phyloP scores from a whole-genome alignment of 2,329 filamentous ascomycete genomes.

The Exophiala xenobiotica region DNA sequence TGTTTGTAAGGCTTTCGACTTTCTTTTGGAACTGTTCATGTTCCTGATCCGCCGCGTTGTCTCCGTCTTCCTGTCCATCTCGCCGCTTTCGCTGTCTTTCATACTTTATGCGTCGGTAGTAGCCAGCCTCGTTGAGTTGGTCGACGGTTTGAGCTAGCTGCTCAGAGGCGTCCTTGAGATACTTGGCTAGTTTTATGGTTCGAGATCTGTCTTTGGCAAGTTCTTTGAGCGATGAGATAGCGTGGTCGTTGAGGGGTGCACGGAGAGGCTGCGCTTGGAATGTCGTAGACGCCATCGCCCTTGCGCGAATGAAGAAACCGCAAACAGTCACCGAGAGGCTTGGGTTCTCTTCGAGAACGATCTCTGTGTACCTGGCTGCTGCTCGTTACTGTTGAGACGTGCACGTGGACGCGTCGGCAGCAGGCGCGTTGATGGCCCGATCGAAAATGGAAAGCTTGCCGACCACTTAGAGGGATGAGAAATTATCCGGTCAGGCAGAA shows the following conservation, averaged over 20 bases:
- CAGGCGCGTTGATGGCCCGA: not conserved
- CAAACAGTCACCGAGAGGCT: too few species aligned
- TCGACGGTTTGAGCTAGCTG: slow-evolving; percentile 16
- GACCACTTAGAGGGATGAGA: not conserved
- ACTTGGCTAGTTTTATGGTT: slow-evolving; percentile 11
- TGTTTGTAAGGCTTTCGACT: slow-evolving; percentile 53
- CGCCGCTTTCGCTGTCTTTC: slow-evolving; percentile 4
- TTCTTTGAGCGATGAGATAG: slow-evolving; percentile 9
- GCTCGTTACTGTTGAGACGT: not conserved
- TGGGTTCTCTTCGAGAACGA: too few species aligned
- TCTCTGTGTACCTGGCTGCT: not conserved
- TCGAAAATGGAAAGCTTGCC: not conserved
- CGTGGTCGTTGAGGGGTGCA: slow-evolving; percentile 19
- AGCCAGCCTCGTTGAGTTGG: slow-evolving; percentile 15
- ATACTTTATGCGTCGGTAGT: slow-evolving; percentile 10
- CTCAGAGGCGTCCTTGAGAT: slow-evolving; percentile 15
- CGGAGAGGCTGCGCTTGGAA: slow-evolving; percentile 20
- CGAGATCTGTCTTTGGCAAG: slow-evolving; percentile 8
- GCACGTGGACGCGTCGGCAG: not conserved
- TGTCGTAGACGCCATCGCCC: slow-evolving; percentile 1
- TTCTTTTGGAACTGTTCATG: slow-evolving; percentile 39
- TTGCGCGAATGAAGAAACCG: too few species aligned
- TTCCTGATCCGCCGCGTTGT: slow-evolving; percentile 6
- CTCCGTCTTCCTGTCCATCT: slow-evolving; percentile 1
- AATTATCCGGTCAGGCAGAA: not conserved